Evolutionary conservation across 176 grass and related monocot genomes (phyloP).

Genomic region (Tuctoria greenei): DNA sequence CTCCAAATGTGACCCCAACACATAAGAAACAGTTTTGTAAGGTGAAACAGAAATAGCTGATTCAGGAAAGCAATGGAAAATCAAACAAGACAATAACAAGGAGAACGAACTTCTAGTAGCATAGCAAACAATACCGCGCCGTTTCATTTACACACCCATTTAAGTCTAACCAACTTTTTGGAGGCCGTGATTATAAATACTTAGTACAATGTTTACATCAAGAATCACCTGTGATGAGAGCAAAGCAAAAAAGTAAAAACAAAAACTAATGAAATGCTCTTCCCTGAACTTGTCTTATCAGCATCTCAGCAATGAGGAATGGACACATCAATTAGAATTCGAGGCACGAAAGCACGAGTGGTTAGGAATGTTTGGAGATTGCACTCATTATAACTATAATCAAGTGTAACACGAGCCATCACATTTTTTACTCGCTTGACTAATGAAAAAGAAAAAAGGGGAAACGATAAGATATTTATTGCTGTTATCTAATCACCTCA

Average conservation of each 20-base stretch:
- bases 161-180: not conserved
- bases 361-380: slow-evolving; percentile 14
- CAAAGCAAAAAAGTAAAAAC: not conserved
- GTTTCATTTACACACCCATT: not conserved
- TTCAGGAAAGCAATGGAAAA: not conserved
- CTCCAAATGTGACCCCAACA: not conserved
- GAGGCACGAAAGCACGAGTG: not conserved
- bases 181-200: not conserved
- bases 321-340: not conserved
- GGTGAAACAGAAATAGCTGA: not conserved
- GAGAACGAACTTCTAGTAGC: not conserved
- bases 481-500: slow-evolving; percentile 28
- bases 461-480: not conserved
- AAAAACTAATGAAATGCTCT: not conserved
- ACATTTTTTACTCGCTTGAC: slow-evolving; percentile 16
- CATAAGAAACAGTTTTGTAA: not conserved
- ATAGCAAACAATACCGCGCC: not conserved
- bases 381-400: slow-evolving; percentile 29
- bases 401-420: not conserved
- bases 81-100: not conserved
- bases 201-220: not conserved
- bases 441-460: slow-evolving; percentile 20
- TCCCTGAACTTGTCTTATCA: not conserved
- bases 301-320: slow-evolving; percentile 6
- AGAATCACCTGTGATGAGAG: not conserved